Evolutionary conservation across 345 rosid genomes (phyloP).

Genomic region (Eucalyptus marginata): DNA sequence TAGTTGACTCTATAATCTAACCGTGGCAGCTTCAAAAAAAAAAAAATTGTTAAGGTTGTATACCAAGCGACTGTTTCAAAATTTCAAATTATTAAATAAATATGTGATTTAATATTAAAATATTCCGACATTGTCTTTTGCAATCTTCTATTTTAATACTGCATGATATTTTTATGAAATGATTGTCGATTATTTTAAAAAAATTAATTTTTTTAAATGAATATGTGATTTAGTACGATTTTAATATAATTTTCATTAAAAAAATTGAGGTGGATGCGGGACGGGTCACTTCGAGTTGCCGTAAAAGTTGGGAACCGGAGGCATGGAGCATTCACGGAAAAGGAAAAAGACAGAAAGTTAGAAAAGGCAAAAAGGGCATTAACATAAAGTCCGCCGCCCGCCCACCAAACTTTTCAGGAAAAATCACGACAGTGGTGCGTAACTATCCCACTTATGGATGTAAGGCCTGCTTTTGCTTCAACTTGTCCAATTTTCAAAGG

Average conservation of each 20-base stretch:
- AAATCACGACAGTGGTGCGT: neutral
- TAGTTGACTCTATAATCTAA: neutral
- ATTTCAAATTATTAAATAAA: neutral
- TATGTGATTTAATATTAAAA: neutral
- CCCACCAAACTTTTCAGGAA: neutral
- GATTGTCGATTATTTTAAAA: accelerated
- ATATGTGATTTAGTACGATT: too few relatives aligned
- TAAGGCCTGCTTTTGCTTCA: neutral
- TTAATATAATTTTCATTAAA: too few relatives aligned
- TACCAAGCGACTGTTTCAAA: neutral
- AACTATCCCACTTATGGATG: neutral
- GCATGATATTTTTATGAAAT: neutral
- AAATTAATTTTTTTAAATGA: accelerated
- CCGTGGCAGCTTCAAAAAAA: neutral
- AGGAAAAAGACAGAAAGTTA: neutral
- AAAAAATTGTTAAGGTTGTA: too few relatives aligned
- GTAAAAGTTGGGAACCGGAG: neutral
- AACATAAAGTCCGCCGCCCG: neutral
- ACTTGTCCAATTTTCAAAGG: neutral
- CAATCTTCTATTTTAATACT: accelerated
- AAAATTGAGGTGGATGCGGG: neutral
- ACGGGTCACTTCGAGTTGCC: neutral
- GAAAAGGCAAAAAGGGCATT: neutral
- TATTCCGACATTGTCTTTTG: accelerated
- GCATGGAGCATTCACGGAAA: neutral